phyloP scores from a whole-genome alignment of 1,284 basidiomycete genomes.

The Trametes pubescens region DNA sequence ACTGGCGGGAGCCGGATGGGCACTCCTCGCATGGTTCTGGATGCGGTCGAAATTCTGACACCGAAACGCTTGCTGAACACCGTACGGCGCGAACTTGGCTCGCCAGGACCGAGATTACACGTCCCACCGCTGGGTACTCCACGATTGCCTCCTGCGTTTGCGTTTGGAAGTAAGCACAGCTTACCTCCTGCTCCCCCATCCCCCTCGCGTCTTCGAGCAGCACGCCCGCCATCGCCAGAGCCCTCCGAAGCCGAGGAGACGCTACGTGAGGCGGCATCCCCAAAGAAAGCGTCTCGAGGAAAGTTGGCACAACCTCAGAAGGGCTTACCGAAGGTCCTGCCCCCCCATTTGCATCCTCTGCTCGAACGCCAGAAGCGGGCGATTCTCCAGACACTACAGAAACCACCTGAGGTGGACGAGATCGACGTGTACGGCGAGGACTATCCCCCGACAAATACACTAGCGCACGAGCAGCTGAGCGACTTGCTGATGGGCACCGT shows the following conservation, averaged over 20 bases:
- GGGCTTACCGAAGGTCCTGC: slow-evolving; percentile 39
- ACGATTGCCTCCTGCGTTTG: slow-evolving; percentile 27
- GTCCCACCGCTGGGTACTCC: slow-evolving; percentile 20
- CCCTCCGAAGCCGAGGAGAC: background rate
- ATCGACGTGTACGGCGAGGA: slow-evolving; percentile 42
- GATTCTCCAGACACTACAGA: slow-evolving; percentile 59
- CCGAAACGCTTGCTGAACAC: slow-evolving; percentile 31
- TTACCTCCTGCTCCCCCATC: background rate
- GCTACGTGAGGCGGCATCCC: slow-evolving; percentile 16
- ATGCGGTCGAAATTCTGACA: slow-evolving; percentile 51
- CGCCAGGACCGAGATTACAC: slow-evolving; percentile 23
- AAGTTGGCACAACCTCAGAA: slow-evolving; percentile 33
- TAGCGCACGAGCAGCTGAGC: slow-evolving; percentile 61
- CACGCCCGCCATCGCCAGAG: slow-evolving; percentile 6
- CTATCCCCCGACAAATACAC: slow-evolving; percentile 53
- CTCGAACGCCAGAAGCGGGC: slow-evolving; percentile 64
- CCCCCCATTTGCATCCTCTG: slow-evolving; percentile 51
- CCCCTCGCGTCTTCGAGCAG: background rate
- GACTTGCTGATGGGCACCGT: slow-evolving; percentile 78
- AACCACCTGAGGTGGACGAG: slow-evolving; percentile 36
- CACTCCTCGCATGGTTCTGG: slow-evolving; percentile 46
- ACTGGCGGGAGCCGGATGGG: slow-evolving; percentile 22
- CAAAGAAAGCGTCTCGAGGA: slow-evolving; percentile 39
- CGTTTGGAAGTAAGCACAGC: slow-evolving; percentile 13
- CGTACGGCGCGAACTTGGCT: slow-evolving; percentile 22